These are phyloP conservation scores for Zoysia matrella DNA, from an alignment of 202 grass and related monocot genomes.

Conservation along the genomic window DNA sequence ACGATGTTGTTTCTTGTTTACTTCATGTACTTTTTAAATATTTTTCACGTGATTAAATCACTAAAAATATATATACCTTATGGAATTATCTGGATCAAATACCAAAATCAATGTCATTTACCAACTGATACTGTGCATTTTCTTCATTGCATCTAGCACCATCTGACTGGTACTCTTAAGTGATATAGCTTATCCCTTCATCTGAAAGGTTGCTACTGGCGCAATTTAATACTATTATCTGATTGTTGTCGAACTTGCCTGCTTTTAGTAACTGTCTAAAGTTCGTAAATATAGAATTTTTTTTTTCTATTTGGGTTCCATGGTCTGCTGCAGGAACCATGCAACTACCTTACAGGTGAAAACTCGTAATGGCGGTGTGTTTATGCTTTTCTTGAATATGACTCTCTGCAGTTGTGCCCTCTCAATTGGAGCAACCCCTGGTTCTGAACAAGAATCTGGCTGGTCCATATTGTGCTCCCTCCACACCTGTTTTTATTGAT, in stretches of 20 bases:
- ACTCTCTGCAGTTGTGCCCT: conserved; percentile 63
- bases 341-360: too few species aligned
- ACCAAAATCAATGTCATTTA: background rate
- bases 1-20: conserved; percentile 1
- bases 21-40: background rate
- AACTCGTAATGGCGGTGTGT: too few species aligned
- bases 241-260: background rate
- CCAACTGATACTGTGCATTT: background rate
- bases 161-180: conserved; percentile 10
- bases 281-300: background rate
- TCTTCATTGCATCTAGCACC: background rate
- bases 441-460: conserved; percentile 58
- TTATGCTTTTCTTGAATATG: background rate
- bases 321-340: too few species aligned
- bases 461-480: conserved; percentile 47
- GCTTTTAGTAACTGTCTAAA: background rate
- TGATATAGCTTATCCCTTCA: background rate
- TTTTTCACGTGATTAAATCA: too few species aligned
- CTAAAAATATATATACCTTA: background rate
- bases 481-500: conserved; percentile 52
- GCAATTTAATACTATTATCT: background rate
- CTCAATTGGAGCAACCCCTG: conserved; percentile 77
- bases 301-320: too few species aligned
- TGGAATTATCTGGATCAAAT: background rate
- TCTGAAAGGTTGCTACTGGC: background rate